These are phyloP conservation scores for Fermentozyma sake DNA, from an alignment of 1,139 yeast genomes.

Conservation along the genomic window DNA sequence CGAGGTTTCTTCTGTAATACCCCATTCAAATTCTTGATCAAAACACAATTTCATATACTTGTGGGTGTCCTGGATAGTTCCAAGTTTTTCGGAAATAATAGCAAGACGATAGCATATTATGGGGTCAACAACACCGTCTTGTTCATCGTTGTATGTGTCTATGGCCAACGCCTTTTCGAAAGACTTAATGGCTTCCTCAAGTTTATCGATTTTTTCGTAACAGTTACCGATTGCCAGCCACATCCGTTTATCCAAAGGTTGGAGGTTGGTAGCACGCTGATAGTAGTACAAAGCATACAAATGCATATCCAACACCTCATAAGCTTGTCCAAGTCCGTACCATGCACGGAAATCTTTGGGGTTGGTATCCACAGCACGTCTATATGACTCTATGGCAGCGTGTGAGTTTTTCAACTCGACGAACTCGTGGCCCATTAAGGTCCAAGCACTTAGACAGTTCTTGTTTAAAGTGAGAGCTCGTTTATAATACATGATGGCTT, in stretches of 20 bases:
- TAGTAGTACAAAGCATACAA: conserved; percentile 88
- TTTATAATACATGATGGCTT: conserved; percentile 88
- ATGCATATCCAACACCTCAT: conserved; percentile 95
- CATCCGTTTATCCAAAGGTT: conserved; percentile 88
- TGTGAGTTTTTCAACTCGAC: conserved; percentile 94
- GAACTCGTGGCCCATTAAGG: conserved; percentile 98
- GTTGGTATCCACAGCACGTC: conserved; percentile 89
- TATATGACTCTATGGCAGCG: conserved; percentile 94
- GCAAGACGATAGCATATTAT: conserved; percentile 68
- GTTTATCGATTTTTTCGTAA: conserved; percentile 73
- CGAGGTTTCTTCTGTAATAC: conserved; percentile 70
- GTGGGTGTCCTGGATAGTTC: conserved; percentile 45
- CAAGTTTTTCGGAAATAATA: conserved; percentile 53
- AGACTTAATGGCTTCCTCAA: conserved; percentile 58
- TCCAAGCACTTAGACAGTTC: conserved; percentile 90
- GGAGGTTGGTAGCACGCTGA: conserved; percentile 84
- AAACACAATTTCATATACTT: conserved; percentile 71
- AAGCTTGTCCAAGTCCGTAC: conserved; percentile 98
- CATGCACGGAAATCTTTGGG: conserved; percentile 92
- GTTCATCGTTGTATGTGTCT: conserved; percentile 29
- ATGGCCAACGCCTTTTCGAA: conserved; percentile 55
- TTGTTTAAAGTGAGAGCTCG: conserved; percentile 82
- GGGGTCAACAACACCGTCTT: conserved; percentile 28
- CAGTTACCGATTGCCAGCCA: conserved; percentile 96
- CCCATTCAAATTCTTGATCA: conserved; percentile 62